Evolutionary conservation across 2,329 filamentous ascomycete species (phyloP).

Genomic region (Fusarium paranaense): DNA sequence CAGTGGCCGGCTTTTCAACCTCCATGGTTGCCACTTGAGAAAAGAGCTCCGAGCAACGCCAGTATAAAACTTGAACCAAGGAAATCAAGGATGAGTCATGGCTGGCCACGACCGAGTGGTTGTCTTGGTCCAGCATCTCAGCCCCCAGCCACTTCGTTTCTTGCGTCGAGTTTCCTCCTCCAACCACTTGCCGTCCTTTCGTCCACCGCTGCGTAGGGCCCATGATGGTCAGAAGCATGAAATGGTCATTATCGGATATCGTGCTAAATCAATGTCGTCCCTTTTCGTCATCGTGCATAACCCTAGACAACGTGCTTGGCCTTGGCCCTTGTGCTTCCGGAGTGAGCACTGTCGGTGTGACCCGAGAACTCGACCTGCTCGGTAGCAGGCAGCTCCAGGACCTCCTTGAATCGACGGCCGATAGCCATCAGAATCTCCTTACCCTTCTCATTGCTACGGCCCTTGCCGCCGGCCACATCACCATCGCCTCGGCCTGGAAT

Average conservation of each 20-base stretch:
- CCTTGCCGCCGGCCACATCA: slow-evolving; percentile 80
- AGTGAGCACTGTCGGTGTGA: slow-evolving; percentile 92
- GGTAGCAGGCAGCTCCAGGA: slow-evolving; percentile 79
- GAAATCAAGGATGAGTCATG: slow-evolving; percentile 34
- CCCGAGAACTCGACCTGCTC: slow-evolving; percentile 95
- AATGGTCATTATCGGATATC: slow-evolving; percentile 43
- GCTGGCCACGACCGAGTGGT: slow-evolving; percentile 10
- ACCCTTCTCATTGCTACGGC: slow-evolving; percentile 82
- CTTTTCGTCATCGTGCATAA: slow-evolving; percentile 20
- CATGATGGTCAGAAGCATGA: slow-evolving; percentile 35
- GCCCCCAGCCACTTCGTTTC: slow-evolving; percentile 20
- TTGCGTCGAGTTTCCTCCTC: slow-evolving; percentile 19
- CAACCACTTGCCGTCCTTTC: slow-evolving; percentile 21
- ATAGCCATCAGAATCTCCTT: slow-evolving; percentile 87
- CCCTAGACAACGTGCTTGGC: slow-evolving; percentile 87
- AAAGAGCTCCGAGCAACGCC: slow-evolving; percentile 49
- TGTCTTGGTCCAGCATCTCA: slow-evolving; percentile 12
- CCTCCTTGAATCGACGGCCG: slow-evolving; percentile 91
- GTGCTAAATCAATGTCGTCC: slow-evolving; percentile 42
- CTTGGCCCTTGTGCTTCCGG: slow-evolving; percentile 94
- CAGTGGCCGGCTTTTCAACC: slow-evolving; percentile 37
- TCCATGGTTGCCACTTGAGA: slow-evolving; percentile 38
- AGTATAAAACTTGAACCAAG: slow-evolving; percentile 44
- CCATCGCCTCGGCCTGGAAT: slow-evolving; percentile 81
- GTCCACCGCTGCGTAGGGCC: slow-evolving; percentile 25